Percentiles rank a stretch among this genome's conserved stretches.
phyloP scores from a whole-genome alignment of 2,329 filamentous ascomycete genomes.

The Lachnellula subtilissima region DNA sequence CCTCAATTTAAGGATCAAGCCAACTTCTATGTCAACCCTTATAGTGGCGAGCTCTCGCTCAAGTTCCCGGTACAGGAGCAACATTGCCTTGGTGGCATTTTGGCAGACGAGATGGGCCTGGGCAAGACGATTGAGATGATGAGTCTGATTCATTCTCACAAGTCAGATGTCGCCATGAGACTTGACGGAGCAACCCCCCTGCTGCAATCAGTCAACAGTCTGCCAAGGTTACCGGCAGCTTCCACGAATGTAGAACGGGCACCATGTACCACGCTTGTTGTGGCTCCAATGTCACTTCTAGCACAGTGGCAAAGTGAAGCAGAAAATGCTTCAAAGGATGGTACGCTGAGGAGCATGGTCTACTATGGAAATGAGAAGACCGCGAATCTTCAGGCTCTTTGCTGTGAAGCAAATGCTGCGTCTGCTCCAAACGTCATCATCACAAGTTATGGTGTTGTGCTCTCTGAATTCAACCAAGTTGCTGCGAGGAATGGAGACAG shows the following conservation, averaged over 20 bases:
- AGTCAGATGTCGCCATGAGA: constrained; percentile 47
- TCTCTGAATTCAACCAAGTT: constrained; percentile 83
- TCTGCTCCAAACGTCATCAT: constrained; percentile 86
- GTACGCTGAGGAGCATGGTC: constrained; percentile 76
- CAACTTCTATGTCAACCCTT: constrained; percentile 92
- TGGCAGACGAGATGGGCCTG: constrained; percentile 96
- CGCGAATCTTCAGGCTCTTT: constrained; percentile 71
- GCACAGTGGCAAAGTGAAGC: constrained; percentile 97
- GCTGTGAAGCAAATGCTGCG: constrained; percentile 66
- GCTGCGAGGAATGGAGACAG: constrained; percentile 61
- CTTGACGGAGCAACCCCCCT: constrained; percentile 29
- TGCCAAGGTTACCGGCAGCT: constrained; percentile 57
- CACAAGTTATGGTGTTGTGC: constrained; percentile 86
- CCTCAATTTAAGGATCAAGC: constrained; percentile 59
- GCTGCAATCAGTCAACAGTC: constrained; percentile 47
- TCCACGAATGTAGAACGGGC: constrained; percentile 59
- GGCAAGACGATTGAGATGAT: constrained; percentile 99
- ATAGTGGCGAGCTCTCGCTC: constrained; percentile 87
- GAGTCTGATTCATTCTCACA: constrained; percentile 82
- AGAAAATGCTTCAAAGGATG: constrained; percentile 79
- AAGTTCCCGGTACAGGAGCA: constrained; percentile 93
- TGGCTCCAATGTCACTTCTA: constrained; percentile 97
- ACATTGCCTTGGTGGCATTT: constrained; percentile 85
- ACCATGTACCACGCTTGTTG: constrained; percentile 84
- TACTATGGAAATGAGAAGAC: constrained; percentile 90